These are phyloP conservation scores for Aspergillus chevalieri DNA, from an alignment of 2,329 filamentous ascomycete species.

Conservation along the genomic window DNA sequence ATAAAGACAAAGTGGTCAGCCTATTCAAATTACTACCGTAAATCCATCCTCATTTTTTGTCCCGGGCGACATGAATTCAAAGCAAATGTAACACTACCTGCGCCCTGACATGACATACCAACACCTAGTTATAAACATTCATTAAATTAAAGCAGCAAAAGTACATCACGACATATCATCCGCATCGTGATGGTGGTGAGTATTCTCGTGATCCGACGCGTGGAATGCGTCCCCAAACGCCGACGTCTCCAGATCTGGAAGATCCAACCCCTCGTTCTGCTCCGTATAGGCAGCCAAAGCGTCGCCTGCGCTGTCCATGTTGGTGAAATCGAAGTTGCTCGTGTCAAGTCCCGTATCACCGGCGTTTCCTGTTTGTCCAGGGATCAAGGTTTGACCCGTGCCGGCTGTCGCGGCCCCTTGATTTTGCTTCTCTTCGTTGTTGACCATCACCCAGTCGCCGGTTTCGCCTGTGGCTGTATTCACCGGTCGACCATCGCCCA, in stretches of 20 bases:
- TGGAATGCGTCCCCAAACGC: slow-evolving; percentile 82
- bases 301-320: slow-evolving; percentile 62
- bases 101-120: neutral
- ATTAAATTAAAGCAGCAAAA: slow-evolving; percentile 1
- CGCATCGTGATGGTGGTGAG: slow-evolving; percentile 35
- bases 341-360: slow-evolving; percentile 27
- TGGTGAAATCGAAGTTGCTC: slow-evolving; percentile 42
- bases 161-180: slow-evolving; percentile 31
- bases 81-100: slow-evolving; percentile 8
- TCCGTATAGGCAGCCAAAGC: slow-evolving; percentile 63
- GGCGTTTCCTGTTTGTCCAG: slow-evolving; percentile 15
- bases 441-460: slow-evolving; percentile 71
- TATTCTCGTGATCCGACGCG: slow-evolving; percentile 43
- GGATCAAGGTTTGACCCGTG: slow-evolving; percentile 20
- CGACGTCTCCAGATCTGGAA: slow-evolving; percentile 66
- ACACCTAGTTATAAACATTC: slow-evolving; percentile 1
- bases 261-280: slow-evolving; percentile 47
- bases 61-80: neutral
- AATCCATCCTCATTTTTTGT: too few relatives aligned
- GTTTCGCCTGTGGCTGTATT: slow-evolving; percentile 40
- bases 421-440: slow-evolving; percentile 49
- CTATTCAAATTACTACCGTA: too few relatives aligned
- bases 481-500: slow-evolving; percentile 42
- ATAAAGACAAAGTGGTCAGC: too few relatives aligned
- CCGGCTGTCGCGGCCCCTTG: slow-evolving; percentile 26